Evolutionary conservation across 2,329 filamentous ascomycete genomes (phyloP).

Genomic region (Alternaria incomplexa): DNA sequence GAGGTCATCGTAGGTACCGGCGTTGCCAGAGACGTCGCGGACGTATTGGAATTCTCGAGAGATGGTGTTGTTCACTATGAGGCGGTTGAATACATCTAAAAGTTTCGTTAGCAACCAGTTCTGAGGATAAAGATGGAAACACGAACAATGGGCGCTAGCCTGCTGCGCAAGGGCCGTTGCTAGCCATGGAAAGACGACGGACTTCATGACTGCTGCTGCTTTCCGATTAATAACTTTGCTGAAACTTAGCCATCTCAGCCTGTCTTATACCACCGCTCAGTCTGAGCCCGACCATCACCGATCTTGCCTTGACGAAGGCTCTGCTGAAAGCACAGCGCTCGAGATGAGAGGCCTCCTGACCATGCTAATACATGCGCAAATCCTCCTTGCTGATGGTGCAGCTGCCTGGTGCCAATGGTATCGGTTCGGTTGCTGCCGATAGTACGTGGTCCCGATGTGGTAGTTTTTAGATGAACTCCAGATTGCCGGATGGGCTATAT

Average conservation of each 20-base stretch:
- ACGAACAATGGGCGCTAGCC: neutral
- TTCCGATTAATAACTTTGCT: neutral
- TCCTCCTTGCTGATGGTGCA: neutral
- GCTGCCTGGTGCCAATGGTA: neutral
- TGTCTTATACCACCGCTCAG: neutral
- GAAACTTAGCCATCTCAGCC: neutral
- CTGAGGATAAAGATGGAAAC: neutral
- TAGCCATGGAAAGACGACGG: neutral
- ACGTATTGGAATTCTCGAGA: conserved; percentile 27
- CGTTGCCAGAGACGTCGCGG: conserved; percentile 16
- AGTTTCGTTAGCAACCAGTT: neutral
- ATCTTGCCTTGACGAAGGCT: neutral
- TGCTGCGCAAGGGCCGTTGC: neutral
- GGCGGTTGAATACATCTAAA: conserved; percentile 21
- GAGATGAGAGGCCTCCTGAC: neutral
- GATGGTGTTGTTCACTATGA: conserved; percentile 26
- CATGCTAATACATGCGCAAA: neutral
- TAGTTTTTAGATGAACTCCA: conserved; percentile 11
- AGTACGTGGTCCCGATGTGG: neutral
- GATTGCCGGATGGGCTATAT: conserved; percentile 8
- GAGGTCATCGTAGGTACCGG: conserved; percentile 1
- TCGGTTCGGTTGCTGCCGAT: neutral
- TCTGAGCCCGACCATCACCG: neutral
- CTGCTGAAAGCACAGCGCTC: neutral
- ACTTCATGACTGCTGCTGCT: neutral